These are phyloP conservation scores for Diutina catenulata DNA, from an alignment of 1,139 yeast genomes.

Conservation along the genomic window DNA sequence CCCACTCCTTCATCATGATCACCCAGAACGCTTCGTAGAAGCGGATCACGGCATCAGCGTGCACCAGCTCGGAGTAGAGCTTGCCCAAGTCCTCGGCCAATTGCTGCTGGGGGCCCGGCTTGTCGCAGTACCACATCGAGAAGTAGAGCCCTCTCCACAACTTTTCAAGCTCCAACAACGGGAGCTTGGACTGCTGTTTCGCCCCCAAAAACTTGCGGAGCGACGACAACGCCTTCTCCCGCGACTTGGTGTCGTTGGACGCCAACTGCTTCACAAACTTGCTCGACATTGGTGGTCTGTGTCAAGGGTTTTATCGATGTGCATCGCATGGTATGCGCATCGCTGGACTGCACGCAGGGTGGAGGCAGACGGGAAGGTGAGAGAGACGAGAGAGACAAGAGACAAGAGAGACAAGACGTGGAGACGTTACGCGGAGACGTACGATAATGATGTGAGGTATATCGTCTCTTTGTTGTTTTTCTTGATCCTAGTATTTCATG, in stretches of 20 bases:
- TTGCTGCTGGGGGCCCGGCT: slow-evolving; percentile 83
- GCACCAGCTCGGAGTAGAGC: slow-evolving; percentile 39
- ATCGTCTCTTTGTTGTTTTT: no score
- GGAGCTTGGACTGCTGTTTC: slow-evolving; percentile 17
- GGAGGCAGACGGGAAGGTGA: no score
- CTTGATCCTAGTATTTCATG: no score
- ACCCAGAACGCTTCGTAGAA: slow-evolving; percentile 77
- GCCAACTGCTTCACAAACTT: slow-evolving; percentile 73
- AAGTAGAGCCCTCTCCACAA: slow-evolving; percentile 90
- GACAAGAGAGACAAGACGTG: no score
- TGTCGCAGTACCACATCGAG: slow-evolving; percentile 94
- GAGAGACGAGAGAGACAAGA: no score
- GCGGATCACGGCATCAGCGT: slow-evolving; percentile 25
- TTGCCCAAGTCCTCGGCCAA: slow-evolving; percentile 66
- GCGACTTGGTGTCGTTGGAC: slow-evolving; percentile 61
- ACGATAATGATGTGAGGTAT: no score
- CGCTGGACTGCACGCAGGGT: no score
- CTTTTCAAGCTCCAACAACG: slow-evolving; percentile 52
- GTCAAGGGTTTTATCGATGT: no score
- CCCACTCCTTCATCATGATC: slow-evolving; percentile 76
- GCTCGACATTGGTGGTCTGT: no score
- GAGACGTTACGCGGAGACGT: no score
- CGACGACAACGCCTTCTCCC: slow-evolving; percentile 69
- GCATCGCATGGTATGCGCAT: no score
- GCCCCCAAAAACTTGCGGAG: slow-evolving; percentile 46